phyloP scores from a whole-genome alignment of 2,329 filamentous ascomycete genomes.

The Colletotrichum endophyticum region DNA sequence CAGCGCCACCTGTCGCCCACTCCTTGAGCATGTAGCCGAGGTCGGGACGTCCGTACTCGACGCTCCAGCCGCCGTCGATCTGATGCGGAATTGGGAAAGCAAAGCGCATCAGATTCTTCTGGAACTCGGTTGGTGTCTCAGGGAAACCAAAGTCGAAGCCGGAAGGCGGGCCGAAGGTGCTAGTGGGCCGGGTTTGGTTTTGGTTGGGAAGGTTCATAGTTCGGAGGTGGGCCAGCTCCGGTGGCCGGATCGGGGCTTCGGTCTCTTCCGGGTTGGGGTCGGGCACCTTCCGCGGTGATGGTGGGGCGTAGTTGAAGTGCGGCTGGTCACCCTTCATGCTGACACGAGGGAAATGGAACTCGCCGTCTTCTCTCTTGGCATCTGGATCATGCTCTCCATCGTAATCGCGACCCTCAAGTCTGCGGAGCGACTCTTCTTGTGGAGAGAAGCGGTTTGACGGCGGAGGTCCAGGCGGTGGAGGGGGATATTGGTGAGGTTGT shows the following conservation, averaged over 20 bases:
- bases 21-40: conserved; percentile 86
- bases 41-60: conserved; percentile 90
- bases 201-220: conserved; percentile 42
- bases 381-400: conserved; percentile 44
- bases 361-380: conserved; percentile 33
- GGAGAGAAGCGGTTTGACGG: conserved; percentile 34
- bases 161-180: conserved; percentile 62
- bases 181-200: conserved; percentile 49
- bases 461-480: conserved; percentile 32
- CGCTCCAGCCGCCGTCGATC: conserved; percentile 82
- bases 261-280: conserved; percentile 20
- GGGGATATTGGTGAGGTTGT: conserved; percentile 51
- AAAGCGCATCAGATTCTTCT: conserved; percentile 89
- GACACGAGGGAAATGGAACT: conserved; percentile 65
- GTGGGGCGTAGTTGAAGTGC: conserved; percentile 62
- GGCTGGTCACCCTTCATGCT: conserved; percentile 53
- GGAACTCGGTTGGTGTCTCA: conserved; percentile 83
- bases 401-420: conserved; percentile 53
- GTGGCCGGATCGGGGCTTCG: conserved; percentile 42
- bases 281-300: conserved; percentile 42
- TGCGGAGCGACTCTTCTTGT: conserved; percentile 53
- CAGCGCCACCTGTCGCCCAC: conserved; percentile 73
- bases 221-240: conserved; percentile 64
- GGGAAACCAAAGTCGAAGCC: conserved; percentile 85
- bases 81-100: conserved; percentile 76